Conservation (phyloP, 306 rosid genomes). For the Rosa rugosa region DNA sequence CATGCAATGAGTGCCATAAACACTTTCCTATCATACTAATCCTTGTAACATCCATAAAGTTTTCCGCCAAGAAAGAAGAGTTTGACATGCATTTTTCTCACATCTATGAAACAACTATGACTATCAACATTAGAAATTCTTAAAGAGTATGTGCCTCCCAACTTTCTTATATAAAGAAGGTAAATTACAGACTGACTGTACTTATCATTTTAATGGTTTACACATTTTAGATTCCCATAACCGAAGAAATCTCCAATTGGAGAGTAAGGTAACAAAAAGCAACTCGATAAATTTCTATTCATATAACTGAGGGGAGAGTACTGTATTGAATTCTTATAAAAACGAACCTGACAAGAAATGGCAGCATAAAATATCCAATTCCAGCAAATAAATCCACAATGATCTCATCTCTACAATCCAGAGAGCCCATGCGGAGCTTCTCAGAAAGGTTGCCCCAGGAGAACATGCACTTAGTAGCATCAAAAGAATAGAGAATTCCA, state of each 20-base stretch:
- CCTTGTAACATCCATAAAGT: not conserved
- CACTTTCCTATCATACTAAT: not conserved
- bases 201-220: not conserved
- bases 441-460: conserved; percentile 99
- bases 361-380: conserved; percentile 91
- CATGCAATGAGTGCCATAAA: not conserved
- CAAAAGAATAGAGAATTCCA: conserved; percentile 82
- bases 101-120: not conserved
- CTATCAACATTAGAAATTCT: not conserved
- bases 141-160: not conserved
- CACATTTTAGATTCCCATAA: not conserved
- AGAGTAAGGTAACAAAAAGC: not conserved
- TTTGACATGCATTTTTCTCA: not conserved
- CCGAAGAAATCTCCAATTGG: conserved; percentile 12
- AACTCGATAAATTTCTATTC: not conserved
- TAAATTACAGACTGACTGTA: not conserved
- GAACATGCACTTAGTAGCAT: conserved; percentile 92
- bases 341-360: conserved; percentile 86
- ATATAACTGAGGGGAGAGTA: conserved; percentile 7
- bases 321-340: not conserved
- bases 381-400: conserved; percentile 88
- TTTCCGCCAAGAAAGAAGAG: not conserved
- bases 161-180: not conserved
- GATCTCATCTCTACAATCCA: conserved; percentile 67
- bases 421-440: conserved; percentile 74